phyloP scores from a whole-genome alignment of 2,329 filamentous ascomycete species.

The Apiospora malaysiana region DNA sequence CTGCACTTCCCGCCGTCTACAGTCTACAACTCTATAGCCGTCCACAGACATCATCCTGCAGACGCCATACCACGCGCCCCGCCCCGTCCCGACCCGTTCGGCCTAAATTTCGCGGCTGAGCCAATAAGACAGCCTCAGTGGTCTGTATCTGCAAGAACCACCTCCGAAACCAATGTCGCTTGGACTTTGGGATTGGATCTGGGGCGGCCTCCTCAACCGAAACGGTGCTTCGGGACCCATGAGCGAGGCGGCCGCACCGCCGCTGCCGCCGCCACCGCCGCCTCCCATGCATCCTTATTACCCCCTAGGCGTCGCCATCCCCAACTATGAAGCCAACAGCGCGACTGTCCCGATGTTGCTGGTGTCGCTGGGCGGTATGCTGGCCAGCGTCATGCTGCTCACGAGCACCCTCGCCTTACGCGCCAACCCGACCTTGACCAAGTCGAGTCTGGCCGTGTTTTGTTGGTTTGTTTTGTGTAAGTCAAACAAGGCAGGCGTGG shows the following conservation, averaged over 20 bases:
- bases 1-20: background rate
- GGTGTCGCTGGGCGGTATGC: slow-evolving; percentile 43
- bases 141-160: background rate
- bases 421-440: slow-evolving; percentile 39
- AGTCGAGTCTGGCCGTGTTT: slow-evolving; percentile 50
- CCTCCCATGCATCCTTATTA: slow-evolving; percentile 55
- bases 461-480: slow-evolving; percentile 63
- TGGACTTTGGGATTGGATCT: background rate
- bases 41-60: background rate
- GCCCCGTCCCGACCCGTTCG: background rate
- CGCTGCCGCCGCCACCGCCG: background rate
- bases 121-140: background rate
- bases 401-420: slow-evolving; percentile 40
- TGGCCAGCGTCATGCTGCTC: slow-evolving; percentile 43
- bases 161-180: background rate
- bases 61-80: background rate
- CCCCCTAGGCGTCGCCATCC: slow-evolving; percentile 50
- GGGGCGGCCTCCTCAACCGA: background rate
- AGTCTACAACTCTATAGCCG: background rate
- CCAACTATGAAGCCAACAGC: slow-evolving; percentile 53
- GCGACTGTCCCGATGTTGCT: slow-evolving; percentile 46
- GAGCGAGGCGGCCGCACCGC: background rate
- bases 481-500: no score
- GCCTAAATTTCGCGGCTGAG: background rate
- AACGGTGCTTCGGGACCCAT: background rate